These are phyloP conservation scores for Ramularia endophylla DNA, from an alignment of 2,329 filamentous ascomycete genomes.

Conservation along the genomic window DNA sequence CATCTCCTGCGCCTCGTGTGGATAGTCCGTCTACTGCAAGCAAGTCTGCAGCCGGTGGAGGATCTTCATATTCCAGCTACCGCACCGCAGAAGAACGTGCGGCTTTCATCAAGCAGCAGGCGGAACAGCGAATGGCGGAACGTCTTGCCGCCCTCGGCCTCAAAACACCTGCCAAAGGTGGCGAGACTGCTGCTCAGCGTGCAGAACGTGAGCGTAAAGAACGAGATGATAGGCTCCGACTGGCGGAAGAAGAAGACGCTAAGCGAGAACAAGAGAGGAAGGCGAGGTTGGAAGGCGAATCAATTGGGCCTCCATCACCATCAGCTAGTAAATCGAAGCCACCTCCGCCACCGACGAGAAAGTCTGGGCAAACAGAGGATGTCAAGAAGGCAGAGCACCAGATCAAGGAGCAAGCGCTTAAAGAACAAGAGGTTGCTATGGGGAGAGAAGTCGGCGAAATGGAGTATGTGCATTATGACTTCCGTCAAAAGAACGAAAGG, in stretches of 20 bases:
- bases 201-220: constrained; percentile 84
- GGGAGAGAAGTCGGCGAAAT: constrained; percentile 66
- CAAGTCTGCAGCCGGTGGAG: constrained; percentile 33
- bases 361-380: constrained; percentile 55
- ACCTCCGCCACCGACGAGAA: constrained; percentile 61
- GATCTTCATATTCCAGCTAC: constrained; percentile 72
- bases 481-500: constrained; percentile 5
- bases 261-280: constrained; percentile 83
- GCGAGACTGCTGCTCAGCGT: constrained; percentile 76
- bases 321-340: constrained; percentile 35
- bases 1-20: constrained; percentile 22
- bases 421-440: constrained; percentile 69
- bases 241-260: constrained; percentile 91
- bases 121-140: constrained; percentile 94
- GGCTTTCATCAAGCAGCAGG: constrained; percentile 94
- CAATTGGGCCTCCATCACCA: constrained; percentile 53
- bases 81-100: constrained; percentile 90
- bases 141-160: constrained; percentile 89
- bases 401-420: constrained; percentile 48
- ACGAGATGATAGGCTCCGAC: constrained; percentile 75
- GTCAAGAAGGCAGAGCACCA: constrained; percentile 55
- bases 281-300: constrained; percentile 73
- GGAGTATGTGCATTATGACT: constrained; percentile 65
- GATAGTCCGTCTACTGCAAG: constrained; percentile 27
- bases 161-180: constrained; percentile 68